Percentiles rank a stretch among this genome's conserved stretches.
These are phyloP conservation scores for Phytopythium aichiense DNA, from an alignment of 352 stramenopile genomes.

Conservation along the genomic window DNA sequence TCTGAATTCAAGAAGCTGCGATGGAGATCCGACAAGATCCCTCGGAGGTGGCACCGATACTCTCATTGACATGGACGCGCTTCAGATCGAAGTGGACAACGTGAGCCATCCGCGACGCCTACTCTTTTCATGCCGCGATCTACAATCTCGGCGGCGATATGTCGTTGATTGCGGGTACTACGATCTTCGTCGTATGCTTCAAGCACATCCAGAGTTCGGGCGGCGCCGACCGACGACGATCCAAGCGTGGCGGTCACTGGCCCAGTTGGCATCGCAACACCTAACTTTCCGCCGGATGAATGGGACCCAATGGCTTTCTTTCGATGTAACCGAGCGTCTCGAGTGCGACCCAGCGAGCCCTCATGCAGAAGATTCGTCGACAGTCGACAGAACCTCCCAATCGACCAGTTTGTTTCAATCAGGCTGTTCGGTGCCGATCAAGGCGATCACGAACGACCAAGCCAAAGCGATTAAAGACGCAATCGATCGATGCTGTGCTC, in stretches of 20 bases:
- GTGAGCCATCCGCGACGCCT: slow-evolving; percentile 32
- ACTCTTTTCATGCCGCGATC: slow-evolving; percentile 49
- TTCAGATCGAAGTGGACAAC: slow-evolving; percentile 45
- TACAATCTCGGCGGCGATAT: slow-evolving; percentile 40
- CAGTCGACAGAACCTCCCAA: neutral
- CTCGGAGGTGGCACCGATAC: slow-evolving; percentile 7
- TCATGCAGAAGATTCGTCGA: neutral
- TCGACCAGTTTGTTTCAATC: neutral
- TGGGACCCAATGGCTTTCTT: slow-evolving; percentile 11
- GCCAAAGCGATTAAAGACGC: neutral
- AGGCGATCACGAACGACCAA: neutral
- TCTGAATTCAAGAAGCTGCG: neutral
- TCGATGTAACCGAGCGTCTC: slow-evolving; percentile 1
- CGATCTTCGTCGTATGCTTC: slow-evolving; percentile 13
- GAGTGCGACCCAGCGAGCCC: neutral
- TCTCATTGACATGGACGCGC: slow-evolving; percentile 20
- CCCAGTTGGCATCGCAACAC: slow-evolving; percentile 13
- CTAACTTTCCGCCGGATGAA: slow-evolving; percentile 36
- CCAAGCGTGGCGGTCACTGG: slow-evolving; percentile 23
- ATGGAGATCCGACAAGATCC: slow-evolving; percentile 5
- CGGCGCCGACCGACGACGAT: slow-evolving; percentile 5
- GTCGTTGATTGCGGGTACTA: slow-evolving; percentile 41
- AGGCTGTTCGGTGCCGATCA: neutral
- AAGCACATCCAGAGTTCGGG: neutral
- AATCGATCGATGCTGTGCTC: slow-evolving; percentile 1